Evolutionary conservation across 352 stramenopile species (phyloP).

Genomic region (Globisporangium emineosum): DNA sequence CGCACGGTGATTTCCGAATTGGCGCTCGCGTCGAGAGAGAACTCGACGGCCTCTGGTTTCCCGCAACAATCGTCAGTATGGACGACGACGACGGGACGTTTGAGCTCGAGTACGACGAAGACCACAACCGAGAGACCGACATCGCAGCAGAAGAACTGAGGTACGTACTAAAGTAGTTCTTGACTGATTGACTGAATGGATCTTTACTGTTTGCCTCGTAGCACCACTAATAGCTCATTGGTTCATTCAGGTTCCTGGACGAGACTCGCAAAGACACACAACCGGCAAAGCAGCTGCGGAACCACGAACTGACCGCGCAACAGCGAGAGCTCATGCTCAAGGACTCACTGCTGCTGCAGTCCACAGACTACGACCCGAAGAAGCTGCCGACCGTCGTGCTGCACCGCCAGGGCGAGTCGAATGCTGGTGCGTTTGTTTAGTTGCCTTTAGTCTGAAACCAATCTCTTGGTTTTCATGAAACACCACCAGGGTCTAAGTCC

Average conservation of each 20-base stretch:
- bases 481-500: not conserved
- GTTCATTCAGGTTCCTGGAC: slow-evolving; percentile 17
- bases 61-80: slow-evolving; percentile 48
- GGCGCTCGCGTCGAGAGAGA: slow-evolving; percentile 61
- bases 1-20: slow-evolving; percentile 24
- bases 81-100: slow-evolving; percentile 49
- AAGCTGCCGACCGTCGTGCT: slow-evolving; percentile 70
- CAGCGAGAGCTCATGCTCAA: slow-evolving; percentile 44
- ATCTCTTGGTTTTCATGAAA: not conserved
- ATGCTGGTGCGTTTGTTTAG: slow-evolving; percentile 36
- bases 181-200: not conserved
- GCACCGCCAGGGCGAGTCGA: slow-evolving; percentile 69
- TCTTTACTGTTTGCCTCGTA: too few relatives aligned
- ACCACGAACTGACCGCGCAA: slow-evolving; percentile 16
- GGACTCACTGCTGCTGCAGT: slow-evolving; percentile 58
- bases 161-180: slow-evolving; percentile 9
- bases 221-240: too few relatives aligned
- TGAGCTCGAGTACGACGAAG: slow-evolving; percentile 79
- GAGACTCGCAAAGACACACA: slow-evolving; percentile 19
- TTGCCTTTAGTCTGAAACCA: not conserved
- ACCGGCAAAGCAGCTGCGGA: slow-evolving; percentile 1
- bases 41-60: slow-evolving; percentile 77
- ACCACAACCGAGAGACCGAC: slow-evolving; percentile 66
- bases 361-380: slow-evolving; percentile 64
- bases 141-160: slow-evolving; percentile 51